Evolutionary conservation across 2,329 filamentous ascomycete genomes (phyloP).

Genomic region (Colletotrichum orchidophilum): DNA sequence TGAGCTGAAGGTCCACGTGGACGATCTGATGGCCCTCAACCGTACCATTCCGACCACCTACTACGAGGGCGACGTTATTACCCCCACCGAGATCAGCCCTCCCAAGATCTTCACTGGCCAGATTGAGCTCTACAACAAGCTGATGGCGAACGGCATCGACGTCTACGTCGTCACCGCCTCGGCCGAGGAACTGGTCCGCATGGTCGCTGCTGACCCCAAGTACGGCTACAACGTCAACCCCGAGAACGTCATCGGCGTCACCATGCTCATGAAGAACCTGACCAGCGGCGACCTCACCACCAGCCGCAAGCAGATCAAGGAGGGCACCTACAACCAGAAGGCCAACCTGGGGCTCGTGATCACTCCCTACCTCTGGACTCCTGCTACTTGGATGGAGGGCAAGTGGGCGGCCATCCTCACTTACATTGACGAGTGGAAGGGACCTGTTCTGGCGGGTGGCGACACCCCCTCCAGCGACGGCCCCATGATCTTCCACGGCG

Average conservation of each 20-base stretch:
- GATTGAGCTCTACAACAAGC: conserved; percentile 53
- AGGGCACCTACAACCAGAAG: conserved; percentile 45
- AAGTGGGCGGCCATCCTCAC: conserved; percentile 54
- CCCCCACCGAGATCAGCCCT: conserved; percentile 41
- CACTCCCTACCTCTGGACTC: conserved; percentile 53
- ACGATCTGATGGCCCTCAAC: conserved; percentile 56
- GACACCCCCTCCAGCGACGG: conserved; percentile 55
- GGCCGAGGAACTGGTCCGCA: conserved; percentile 55
- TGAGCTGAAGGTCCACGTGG: conserved; percentile 56
- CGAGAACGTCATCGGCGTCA: conserved; percentile 55
- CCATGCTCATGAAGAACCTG: conserved; percentile 45
- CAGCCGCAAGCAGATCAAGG: conserved; percentile 50
- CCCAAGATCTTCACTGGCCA: conserved; percentile 51
- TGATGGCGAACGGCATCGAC: conserved; percentile 53
- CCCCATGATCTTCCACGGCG: conserved; percentile 55
- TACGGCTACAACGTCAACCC: conserved; percentile 56
- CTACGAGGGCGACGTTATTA: conserved; percentile 45
- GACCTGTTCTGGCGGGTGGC: conserved; percentile 51
- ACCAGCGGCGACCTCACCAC: conserved; percentile 43
- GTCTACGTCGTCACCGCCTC: conserved; percentile 53
- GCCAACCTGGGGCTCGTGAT: conserved; percentile 51
- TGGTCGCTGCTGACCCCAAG: conserved; percentile 54
- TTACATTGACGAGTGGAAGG: conserved; percentile 54
- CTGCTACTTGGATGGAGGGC: conserved; percentile 54
- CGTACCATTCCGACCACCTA: conserved; percentile 47